phyloP scores from a whole-genome alignment of 2,329 filamentous ascomycete genomes.

The Penicillium sp. region DNA sequence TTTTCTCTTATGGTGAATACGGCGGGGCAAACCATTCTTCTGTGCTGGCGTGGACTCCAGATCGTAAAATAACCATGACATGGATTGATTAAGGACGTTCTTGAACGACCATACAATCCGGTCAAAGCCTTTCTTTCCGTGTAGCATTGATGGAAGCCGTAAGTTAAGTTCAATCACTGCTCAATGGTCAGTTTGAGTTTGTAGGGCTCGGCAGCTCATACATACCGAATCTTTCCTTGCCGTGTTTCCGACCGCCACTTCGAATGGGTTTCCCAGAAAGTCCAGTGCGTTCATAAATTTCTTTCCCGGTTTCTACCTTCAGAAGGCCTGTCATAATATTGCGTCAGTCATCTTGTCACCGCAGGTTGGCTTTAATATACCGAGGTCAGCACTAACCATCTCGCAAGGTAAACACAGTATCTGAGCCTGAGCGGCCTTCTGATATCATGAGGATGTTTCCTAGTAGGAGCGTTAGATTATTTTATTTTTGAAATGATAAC shows the following conservation, averaged over 20 bases:
- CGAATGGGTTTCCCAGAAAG: constrained; percentile 69
- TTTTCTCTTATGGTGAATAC: not conserved
- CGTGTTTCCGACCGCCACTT: constrained; percentile 60
- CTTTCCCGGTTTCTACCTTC: constrained; percentile 74
- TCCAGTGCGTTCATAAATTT: constrained; percentile 79
- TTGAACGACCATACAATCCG: constrained; percentile 75
- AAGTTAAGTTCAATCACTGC: constrained; percentile 77
- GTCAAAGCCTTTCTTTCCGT: constrained; percentile 81
- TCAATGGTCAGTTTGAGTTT: constrained; percentile 9
- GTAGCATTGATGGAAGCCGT: constrained; percentile 71
- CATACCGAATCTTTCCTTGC: constrained; percentile 73
- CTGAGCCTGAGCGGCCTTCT: constrained; percentile 67
- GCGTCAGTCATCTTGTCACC: not conserved
- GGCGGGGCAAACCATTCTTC: constrained; percentile 46
- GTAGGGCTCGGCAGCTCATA: not conserved
- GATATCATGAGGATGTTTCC: constrained; percentile 83
- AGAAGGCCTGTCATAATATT: constrained; percentile 58
- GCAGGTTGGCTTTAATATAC: not conserved
- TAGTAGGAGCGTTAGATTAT: constrained; percentile 33
- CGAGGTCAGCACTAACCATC: constrained; percentile 56
- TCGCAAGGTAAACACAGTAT: constrained; percentile 70
- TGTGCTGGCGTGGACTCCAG: constrained; percentile 33
- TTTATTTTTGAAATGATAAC: not conserved
- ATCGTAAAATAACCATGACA: constrained; percentile 79
- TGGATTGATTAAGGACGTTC: constrained; percentile 67